Evolutionary conservation across 2,329 filamentous ascomycete genomes (phyloP).

Genomic region (Claviceps paspali): DNA sequence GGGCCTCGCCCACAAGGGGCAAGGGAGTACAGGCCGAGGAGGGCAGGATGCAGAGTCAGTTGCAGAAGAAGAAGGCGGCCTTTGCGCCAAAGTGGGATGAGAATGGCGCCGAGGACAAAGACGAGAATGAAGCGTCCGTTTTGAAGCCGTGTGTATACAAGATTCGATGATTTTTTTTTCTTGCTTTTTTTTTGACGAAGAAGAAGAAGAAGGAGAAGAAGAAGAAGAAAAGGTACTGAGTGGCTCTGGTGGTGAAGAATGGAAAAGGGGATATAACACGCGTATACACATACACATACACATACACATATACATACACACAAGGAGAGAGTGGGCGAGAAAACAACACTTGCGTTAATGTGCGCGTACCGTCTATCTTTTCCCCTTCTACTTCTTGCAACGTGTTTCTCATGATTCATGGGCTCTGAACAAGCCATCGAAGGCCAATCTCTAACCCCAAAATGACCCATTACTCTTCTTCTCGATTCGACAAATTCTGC

Average conservation of each 20-base stretch:
- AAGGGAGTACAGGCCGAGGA: constrained; percentile 51
- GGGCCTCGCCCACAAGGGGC: constrained; percentile 55
- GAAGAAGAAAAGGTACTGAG: too few species aligned
- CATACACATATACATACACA: too few species aligned
- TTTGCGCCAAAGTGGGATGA: constrained; percentile 39
- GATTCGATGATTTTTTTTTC: too few species aligned
- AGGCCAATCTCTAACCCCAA: neutral
- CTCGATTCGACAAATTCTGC: neutral
- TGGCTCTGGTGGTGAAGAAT: too few species aligned
- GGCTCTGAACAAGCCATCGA: neutral
- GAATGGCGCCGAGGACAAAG: constrained; percentile 39
- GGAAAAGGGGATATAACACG: too few species aligned
- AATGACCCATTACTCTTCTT: neutral
- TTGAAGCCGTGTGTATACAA: constrained; percentile 97
- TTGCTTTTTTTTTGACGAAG: too few species aligned
- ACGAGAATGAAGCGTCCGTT: constrained; percentile 47
- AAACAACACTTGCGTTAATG: too few species aligned
- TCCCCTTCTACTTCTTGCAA: neutral
- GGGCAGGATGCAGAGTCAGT: constrained; percentile 12
- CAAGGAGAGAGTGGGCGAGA: too few species aligned
- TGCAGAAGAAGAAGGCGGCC: constrained; percentile 36
- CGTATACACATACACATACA: too few species aligned
- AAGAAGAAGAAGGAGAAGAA: too few species aligned
- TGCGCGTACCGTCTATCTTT: neutral
- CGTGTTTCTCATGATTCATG: neutral